phyloP scores from a whole-genome alignment of 257 asterid genomes.

The Nicotiana tomentosiformis region DNA sequence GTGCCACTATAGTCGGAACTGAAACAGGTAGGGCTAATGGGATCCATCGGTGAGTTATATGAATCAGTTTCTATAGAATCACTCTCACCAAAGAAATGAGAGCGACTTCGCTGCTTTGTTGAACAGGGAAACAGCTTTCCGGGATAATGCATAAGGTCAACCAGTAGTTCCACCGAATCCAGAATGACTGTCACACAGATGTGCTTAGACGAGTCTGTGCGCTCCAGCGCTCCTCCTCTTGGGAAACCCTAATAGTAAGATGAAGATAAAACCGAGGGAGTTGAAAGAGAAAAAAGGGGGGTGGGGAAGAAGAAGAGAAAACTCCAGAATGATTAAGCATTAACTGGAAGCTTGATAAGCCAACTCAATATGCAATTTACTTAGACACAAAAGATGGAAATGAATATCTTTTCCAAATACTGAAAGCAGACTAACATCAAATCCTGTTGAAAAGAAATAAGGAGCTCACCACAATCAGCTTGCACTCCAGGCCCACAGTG shows the following conservation, averaged over 20 bases:
- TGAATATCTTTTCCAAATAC: background rate
- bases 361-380: constrained; percentile 8
- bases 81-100: constrained; percentile 72
- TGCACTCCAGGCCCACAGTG: constrained; percentile 64
- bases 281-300: background rate
- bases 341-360: background rate
- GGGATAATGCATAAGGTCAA: constrained; percentile 80
- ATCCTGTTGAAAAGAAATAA: constrained; percentile 14
- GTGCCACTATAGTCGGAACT: constrained; percentile 50
- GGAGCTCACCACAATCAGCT: constrained; percentile 79
- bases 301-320: background rate
- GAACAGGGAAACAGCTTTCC: constrained; percentile 76
- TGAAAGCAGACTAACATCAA: constrained; percentile 4
- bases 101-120: constrained; percentile 49
- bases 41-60: constrained; percentile 76
- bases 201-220: constrained; percentile 62
- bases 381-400: constrained; percentile 6
- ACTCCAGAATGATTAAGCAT: background rate
- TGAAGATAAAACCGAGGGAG: constrained; percentile 1
- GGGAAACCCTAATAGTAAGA: constrained; percentile 57
- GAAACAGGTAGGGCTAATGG: constrained; percentile 69
- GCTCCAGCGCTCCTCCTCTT: constrained; percentile 56
- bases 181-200: constrained; percentile 59
- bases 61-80: constrained; percentile 78
- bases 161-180: constrained; percentile 65